Percentiles rank a stretch among this genome's conserved stretches.
phyloP scores from a whole-genome alignment of 495 filamentous ascomycete species.

The Podospora pseudopauciseta region DNA sequence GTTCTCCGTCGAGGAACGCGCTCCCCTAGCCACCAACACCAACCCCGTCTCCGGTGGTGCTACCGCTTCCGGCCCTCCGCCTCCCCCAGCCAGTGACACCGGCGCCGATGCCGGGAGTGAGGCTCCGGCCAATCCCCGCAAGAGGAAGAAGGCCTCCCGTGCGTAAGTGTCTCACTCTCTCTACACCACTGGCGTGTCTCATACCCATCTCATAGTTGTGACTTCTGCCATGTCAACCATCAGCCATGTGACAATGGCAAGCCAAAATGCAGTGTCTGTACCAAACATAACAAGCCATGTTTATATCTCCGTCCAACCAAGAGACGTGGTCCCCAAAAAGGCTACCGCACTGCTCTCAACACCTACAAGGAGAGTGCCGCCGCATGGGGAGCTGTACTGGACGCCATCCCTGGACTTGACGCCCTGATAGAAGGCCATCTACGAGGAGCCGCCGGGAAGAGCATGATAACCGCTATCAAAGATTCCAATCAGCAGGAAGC shows the following conservation, averaged over 20 bases:
- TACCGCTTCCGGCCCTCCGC: constrained; percentile 8
- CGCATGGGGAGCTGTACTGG: constrained; percentile 37
- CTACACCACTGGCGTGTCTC: constrained; percentile 3
- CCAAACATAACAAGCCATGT: constrained; percentile 38
- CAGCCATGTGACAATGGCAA: constrained; percentile 41
- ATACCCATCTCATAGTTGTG: constrained; percentile 25
- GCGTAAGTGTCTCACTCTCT: constrained; percentile 25
- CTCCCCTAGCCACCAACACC: constrained; percentile 6
- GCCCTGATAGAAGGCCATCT: constrained; percentile 37
- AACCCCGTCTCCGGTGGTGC: constrained; percentile 9
- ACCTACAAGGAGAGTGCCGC: constrained; percentile 40
- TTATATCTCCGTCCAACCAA: constrained; percentile 37
- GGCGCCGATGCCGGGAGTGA: constrained; percentile 31
- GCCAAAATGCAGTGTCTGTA: constrained; percentile 35
- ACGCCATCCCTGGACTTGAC: constrained; percentile 36
- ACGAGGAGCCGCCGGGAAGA: constrained; percentile 24
- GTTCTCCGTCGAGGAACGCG: constrained; percentile 1
- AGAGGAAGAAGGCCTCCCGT: constrained; percentile 39
- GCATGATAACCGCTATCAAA: constrained; percentile 31
- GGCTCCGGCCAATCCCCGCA: constrained; percentile 34
- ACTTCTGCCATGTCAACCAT: constrained; percentile 41
- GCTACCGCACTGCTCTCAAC: constrained; percentile 39
- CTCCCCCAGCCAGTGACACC: constrained; percentile 23
- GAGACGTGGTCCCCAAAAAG: constrained; percentile 38
- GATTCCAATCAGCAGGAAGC: constrained; percentile 35